Percentiles rank a stretch among this genome's conserved stretches.
Conservation (phyloP, 2,329 filamentous ascomycete species). For the Microsporum ferrugineum region DNA sequence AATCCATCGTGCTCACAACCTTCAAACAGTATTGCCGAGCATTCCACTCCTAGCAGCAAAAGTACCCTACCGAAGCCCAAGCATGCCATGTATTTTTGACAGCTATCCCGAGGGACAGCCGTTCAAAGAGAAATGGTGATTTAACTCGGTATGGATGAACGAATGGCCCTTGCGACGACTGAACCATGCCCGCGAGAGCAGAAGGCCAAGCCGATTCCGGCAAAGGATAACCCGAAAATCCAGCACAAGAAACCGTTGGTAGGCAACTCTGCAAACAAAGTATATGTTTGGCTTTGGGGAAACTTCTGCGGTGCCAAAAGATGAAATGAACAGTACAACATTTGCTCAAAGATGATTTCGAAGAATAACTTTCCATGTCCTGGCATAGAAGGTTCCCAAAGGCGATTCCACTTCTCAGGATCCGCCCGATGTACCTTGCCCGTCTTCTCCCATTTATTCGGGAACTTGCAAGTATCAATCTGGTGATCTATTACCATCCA, state of each 20-base stretch:
- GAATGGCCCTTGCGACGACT: constrained; percentile 45
- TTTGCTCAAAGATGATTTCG: constrained; percentile 2
- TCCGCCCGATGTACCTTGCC: constrained; percentile 39
- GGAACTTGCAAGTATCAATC: constrained; percentile 31
- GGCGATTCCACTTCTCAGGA: constrained; percentile 35
- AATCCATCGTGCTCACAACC: neutral
- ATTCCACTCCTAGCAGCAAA: constrained; percentile 13
- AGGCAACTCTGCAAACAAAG: constrained; percentile 20
- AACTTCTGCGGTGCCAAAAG: constrained; percentile 15
- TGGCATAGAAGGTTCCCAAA: constrained; percentile 36
- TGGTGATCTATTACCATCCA: constrained; percentile 50
- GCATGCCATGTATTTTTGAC: constrained; percentile 24
- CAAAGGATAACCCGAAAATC: constrained; percentile 40
- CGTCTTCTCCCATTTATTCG: constrained; percentile 36
- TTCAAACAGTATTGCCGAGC: neutral
- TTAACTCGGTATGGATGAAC: constrained; percentile 32
- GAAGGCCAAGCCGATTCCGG: constrained; percentile 41
- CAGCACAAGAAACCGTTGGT: constrained; percentile 35
- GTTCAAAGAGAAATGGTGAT: constrained; percentile 21
- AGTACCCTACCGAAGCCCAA: constrained; percentile 26
- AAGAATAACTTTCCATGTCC: constrained; percentile 7
- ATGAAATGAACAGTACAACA: constrained; percentile 17
- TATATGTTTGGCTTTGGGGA: constrained; percentile 27
- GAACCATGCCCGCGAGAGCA: constrained; percentile 15
- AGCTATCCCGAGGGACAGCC: constrained; percentile 21